Evolutionary conservation across 2,329 filamentous ascomycete genomes (phyloP).

Genomic region (Chaetomium globosum): DNA sequence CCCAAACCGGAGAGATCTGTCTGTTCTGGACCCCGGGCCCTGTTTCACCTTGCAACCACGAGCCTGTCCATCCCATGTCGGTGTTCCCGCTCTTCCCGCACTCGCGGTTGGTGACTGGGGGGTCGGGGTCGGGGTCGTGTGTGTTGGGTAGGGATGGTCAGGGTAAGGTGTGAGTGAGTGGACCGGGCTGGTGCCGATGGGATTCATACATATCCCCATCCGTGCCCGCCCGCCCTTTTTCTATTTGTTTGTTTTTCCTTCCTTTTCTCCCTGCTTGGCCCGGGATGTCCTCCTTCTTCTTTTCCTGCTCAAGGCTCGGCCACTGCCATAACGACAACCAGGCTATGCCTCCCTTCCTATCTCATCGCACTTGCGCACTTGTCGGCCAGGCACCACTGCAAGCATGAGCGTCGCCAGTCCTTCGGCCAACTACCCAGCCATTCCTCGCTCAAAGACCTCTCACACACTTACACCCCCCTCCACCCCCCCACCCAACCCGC

Average conservation of each 20-base stretch:
- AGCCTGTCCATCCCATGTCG: conserved; percentile 1
- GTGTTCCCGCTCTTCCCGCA: not conserved
- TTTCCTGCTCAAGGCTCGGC: not conserved
- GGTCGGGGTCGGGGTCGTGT: not conserved
- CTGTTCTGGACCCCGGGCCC: not conserved
- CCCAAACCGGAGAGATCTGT: not conserved
- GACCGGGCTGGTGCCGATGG: not conserved
- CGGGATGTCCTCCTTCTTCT: not conserved
- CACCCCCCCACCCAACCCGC: not conserved
- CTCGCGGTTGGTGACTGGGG: not conserved
- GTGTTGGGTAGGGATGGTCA: not conserved
- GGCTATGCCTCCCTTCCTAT: not conserved
- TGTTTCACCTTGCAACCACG: not conserved
- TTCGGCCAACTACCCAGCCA: not conserved
- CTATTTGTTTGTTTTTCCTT: not conserved
- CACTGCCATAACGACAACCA: not conserved
- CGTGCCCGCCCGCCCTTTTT: not conserved
- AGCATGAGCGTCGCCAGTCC: not conserved
- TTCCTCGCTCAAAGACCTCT: not conserved
- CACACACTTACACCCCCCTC: too few relatives aligned
- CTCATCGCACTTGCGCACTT: not conserved
- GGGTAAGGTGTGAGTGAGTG: not conserved
- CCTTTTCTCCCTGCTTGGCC: not conserved
- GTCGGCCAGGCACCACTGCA: not conserved
- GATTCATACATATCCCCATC: conserved; percentile 1